phyloP scores from a whole-genome alignment of 257 asterid genomes.

The Solanum chmielewskii region DNA sequence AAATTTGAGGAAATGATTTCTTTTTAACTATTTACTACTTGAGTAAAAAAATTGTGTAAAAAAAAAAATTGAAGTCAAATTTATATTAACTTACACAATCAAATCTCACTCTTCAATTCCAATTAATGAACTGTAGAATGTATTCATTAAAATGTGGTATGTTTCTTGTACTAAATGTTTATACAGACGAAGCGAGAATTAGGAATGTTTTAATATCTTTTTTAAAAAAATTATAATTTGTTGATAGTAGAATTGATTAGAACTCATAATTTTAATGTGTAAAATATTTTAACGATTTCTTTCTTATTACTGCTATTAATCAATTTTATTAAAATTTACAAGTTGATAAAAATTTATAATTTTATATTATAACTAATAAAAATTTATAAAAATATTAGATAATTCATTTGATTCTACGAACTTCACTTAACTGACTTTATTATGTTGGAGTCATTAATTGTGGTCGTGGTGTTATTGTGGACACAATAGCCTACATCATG shows the following conservation, averaged over 20 bases:
- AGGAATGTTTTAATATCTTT: background rate
- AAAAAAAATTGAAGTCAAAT: too few species aligned
- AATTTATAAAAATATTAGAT: too few species aligned
- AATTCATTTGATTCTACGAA: too few species aligned
- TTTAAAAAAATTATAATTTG: too few species aligned
- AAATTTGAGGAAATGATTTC: too few species aligned
- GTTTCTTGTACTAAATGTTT: background rate
- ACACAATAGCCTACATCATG: background rate
- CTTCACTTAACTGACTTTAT: background rate
- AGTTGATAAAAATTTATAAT: too few species aligned
- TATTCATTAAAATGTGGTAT: background rate
- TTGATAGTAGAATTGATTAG: too few species aligned
- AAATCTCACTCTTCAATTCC: background rate
- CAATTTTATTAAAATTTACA: too few species aligned
- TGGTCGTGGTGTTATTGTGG: background rate
- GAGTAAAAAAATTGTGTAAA: too few species aligned
- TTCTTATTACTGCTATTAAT: too few species aligned
- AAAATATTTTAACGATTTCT: too few species aligned
- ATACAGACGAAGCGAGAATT: too few species aligned
- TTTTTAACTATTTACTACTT: background rate
- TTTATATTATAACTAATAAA: fast-evolving
- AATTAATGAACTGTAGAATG: background rate
- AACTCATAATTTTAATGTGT: background rate
- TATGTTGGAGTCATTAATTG: background rate
- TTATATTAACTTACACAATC: background rate